These are phyloP conservation scores for Ensete ventricosum DNA, from an alignment of 176 grass and related monocot genomes.

Conservation along the genomic window DNA sequence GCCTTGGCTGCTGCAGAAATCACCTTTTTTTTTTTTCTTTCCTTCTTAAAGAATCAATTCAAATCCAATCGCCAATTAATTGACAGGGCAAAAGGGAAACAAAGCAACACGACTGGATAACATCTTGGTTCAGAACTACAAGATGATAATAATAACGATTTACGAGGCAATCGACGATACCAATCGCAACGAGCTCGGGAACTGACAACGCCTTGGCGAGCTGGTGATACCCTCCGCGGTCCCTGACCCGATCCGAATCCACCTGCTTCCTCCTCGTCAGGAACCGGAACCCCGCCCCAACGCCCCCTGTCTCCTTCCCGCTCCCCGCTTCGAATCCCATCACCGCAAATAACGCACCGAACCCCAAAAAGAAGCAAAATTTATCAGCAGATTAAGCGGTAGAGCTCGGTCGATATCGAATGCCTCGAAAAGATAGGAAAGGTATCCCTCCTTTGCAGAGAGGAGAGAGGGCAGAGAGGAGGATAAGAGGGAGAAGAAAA, in stretches of 20 bases:
- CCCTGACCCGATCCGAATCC: conserved; percentile 1
- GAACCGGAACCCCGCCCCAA: conserved; percentile 23
- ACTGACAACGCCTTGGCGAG: conserved; percentile 58
- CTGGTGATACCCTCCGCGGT: background rate
- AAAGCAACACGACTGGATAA: no score
- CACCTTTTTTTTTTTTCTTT: no score
- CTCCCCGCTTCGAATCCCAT: background rate
- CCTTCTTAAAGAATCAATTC: no score
- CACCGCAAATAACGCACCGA: background rate
- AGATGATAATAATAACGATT: background rate
- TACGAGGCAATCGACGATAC: conserved; percentile 20
- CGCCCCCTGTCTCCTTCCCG: background rate
- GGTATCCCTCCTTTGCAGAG: no score
- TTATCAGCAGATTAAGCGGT: background rate
- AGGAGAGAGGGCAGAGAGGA: no score
- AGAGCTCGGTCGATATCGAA: background rate
- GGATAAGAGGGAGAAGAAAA: no score
- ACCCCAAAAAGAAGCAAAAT: background rate
- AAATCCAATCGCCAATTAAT: no score
- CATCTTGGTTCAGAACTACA: no score
- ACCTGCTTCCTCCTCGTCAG: conserved; percentile 40
- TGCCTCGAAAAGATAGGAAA: background rate
- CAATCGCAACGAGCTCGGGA: conserved; percentile 53
- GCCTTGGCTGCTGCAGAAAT: no score
- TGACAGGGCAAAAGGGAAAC: no score